Base-by-base conservation (phyloP, 2,329 filamentous ascomycete genomes). In the Neoarthrinium moseri region DNA sequence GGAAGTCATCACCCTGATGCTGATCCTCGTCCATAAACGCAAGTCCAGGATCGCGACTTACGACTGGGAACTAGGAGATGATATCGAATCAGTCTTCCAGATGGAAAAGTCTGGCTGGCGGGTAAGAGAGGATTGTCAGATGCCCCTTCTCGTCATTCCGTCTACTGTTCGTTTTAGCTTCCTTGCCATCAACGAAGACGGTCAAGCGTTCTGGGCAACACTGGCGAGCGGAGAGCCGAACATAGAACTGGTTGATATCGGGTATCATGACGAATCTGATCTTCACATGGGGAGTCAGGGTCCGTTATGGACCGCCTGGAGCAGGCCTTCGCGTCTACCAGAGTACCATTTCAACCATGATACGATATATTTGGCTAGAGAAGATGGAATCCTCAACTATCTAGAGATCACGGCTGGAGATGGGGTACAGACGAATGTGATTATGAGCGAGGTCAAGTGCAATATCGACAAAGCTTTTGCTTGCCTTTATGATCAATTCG, bases 381-480 rank as follows among this genome's bases (percentile, higher is more conserved):
- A 97, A 67, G 92, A 97, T 60, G 94, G 94, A 3, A 72, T 84
- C 39, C 77, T 96, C 8, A 79, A 84, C 44, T 88, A 86, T 52
- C 67, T 92, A 4, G 84, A 90, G 53, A 81, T 89, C 48, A 78
- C 80, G 34, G 75, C 75, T 5, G 72, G 71, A 51, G 78, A 75
- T 36, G 71, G 80, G 53, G 63, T 84, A 43, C 73, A 77, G 42
- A 72, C 75, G 32, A 72, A 77, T 44, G 74, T 77, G 36, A 73
- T 78, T 44, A 74, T 89, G 47, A 86, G 87, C 6, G 75, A 77
- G 41, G 82, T 89, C 53, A 75, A 80, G 43, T 87, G 86, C 56
- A 89, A 87, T 49, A 86, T 95, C 37, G 87, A 90, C 47, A 84
- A 80, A 3, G 90, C 90, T 3, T 95, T 97, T 62, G 86, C 90